These are phyloP conservation scores for Mortierella sp. DNA, from an alignment of 371 early-diverging fungal genomes.

Conservation along the genomic window DNA sequence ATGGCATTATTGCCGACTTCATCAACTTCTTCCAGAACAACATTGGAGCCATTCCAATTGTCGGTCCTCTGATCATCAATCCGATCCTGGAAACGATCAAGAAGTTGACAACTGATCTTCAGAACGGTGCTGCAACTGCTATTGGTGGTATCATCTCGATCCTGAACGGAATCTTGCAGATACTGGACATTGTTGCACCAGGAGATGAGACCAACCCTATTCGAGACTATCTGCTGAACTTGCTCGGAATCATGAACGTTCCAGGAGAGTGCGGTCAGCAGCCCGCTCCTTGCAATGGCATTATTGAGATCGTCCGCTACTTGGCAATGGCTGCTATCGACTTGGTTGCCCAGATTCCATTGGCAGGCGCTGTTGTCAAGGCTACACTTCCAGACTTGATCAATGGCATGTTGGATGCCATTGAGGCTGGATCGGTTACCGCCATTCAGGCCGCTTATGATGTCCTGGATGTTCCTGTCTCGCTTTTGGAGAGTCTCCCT, in stretches of 20 bases:
- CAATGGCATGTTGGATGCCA: background rate
- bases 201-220: background rate
- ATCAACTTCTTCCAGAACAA: conserved; percentile 1
- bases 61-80: conserved; percentile 11
- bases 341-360: background rate
- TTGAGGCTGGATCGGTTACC: background rate
- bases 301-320: conserved; percentile 3
- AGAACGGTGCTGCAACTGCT: conserved; percentile 7
- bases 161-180: background rate
- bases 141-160: conserved; percentile 3
- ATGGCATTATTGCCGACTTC: background rate
- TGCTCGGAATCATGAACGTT: conserved; percentile 2
- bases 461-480: background rate
- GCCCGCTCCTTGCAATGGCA: background rate
- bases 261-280: conserved; percentile 8
- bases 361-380: background rate
- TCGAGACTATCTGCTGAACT: background rate
- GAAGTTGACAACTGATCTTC: background rate
- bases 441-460: conserved; percentile 9
- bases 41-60: conserved; percentile 9
- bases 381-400: background rate
- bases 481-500: background rate
- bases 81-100: background rate
- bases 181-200: background rate
- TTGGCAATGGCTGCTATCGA: background rate